Evolutionary conservation across 805 yeast species (phyloP), one percentile per base, ranked within the genome.

Genomic region (Maudiozyma saulgeensis): DNA sequence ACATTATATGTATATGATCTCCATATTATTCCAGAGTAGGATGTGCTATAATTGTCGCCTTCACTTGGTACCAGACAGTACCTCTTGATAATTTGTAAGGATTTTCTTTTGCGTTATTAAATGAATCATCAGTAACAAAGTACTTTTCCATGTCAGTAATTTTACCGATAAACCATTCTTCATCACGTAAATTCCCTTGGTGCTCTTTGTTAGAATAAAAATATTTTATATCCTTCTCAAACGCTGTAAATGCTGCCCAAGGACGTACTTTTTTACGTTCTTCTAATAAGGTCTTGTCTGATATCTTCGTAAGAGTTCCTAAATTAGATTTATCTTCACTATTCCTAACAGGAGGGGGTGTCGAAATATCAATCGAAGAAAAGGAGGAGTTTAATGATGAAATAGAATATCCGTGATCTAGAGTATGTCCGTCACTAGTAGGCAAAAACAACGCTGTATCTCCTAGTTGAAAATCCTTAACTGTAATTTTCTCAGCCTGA

Each of bases 191-290:
- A 6, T 16, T 23, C 9, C 13, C 16, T 7, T 38, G 38, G 23
- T 25, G 15, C 13, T 68, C 68, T 16, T 38, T 16, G 44, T 72
- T 70, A 46, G 79, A 78, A 54, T 91, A 68, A 59, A 89, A 83
- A 63, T 80, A 89, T 62, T 90, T 89, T 0, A 95, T 93, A 0
- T 87, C 83, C 1, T 91, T 95, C 13, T 60, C 61, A 49, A 86
- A 75, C 13, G 71, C 78, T 55, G 93, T 90, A 70, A 91, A 91
- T 1, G 95, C 96, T 0, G 96, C 96, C 98, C 98, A 91, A 0
- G 91, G 88, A 48, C 11, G 56, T 37, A 7, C 43, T 43, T 12
- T 44, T 47, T 11, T 16, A 35, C 18, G 23, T 4, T 21, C 23
- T 21, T 21, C 23, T 21, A 21, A 3, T 21, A 21, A 21, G 23